Percentiles rank a stretch among this genome's conserved stretches.
These are phyloP conservation scores for Microdochium nivale DNA, from an alignment of 2,329 filamentous ascomycete genomes.

Conservation along the genomic window DNA sequence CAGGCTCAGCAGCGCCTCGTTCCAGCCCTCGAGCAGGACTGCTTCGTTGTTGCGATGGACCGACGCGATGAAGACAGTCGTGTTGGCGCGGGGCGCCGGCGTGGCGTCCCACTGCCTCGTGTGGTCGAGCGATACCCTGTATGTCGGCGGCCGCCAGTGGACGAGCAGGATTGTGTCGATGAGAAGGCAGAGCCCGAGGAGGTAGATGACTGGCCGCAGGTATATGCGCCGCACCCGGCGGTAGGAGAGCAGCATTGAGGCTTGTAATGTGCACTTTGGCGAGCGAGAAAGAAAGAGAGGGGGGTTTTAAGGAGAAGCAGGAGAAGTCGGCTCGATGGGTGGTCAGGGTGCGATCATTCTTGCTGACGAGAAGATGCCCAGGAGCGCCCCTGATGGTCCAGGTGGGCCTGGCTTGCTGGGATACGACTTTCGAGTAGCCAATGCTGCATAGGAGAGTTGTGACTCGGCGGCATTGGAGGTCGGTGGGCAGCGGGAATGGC, in stretches of 20 bases:
- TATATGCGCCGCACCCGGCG: constrained; percentile 25
- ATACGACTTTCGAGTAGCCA: too few species aligned
- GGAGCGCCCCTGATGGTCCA: neutral
- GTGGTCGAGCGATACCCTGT: constrained; percentile 13
- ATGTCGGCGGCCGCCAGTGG: constrained; percentile 18
- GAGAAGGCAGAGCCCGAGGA: constrained; percentile 21
- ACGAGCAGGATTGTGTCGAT: constrained; percentile 24
- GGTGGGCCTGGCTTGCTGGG: neutral
- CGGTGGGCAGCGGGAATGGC: too few species aligned
- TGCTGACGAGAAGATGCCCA: neutral
- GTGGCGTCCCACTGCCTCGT: constrained; percentile 9
- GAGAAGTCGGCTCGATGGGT: neutral
- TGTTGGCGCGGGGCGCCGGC: constrained; percentile 12
- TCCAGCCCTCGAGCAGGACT: constrained; percentile 53
- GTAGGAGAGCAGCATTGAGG: constrained; percentile 25
- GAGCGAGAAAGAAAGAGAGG: constrained; percentile 1
- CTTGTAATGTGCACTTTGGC: neutral
- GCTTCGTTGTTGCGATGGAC: constrained; percentile 59
- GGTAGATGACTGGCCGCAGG: constrained; percentile 21
- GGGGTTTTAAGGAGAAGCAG: constrained; percentile 2
- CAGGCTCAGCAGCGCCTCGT: constrained; percentile 45
- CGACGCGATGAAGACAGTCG: constrained; percentile 53
- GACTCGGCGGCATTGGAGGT: too few species aligned
- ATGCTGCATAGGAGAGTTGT: too few species aligned
- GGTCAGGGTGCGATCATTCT: neutral